phyloP scores from a whole-genome alignment of 306 rosid species.

The Cicer judaicum region DNA sequence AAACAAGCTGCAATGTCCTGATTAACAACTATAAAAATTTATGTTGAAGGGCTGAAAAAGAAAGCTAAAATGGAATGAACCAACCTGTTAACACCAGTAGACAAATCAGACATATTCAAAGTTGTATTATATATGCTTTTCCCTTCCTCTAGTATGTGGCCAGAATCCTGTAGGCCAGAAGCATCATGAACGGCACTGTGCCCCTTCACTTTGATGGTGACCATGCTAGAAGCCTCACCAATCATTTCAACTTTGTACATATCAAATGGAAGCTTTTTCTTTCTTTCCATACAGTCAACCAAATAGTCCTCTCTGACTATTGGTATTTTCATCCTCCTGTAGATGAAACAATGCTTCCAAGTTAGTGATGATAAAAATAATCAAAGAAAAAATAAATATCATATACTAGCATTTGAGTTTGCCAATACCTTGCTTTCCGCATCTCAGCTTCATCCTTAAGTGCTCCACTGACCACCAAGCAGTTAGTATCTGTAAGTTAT shows the following conservation, averaged over 20 bases:
- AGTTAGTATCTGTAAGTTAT: constrained; percentile 74
- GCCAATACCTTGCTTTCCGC: constrained; percentile 78
- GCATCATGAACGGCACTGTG: constrained; percentile 86
- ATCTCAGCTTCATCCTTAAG: constrained; percentile 70
- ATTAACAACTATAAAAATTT: constrained; percentile 18
- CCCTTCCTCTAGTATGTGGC: constrained; percentile 94
- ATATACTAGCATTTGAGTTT: constrained; percentile 38
- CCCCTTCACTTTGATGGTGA: constrained; percentile 95
- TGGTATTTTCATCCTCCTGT: constrained; percentile 89
- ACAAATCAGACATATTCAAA: constrained; percentile 87
- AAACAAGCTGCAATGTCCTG: not conserved
- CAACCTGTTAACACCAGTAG: constrained; percentile 88
- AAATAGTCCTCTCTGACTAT: constrained; percentile 89
- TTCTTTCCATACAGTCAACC: constrained; percentile 75
- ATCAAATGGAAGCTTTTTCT: constrained; percentile 81
- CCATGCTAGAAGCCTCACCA: constrained; percentile 80
- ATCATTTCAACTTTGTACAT: constrained; percentile 74
- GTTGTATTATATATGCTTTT: constrained; percentile 87
- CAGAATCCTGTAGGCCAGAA: constrained; percentile 87
- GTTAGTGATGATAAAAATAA: constrained; percentile 37
- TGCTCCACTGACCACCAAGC: constrained; percentile 81
- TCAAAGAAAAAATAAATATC: constrained; percentile 33
- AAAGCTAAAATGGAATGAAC: constrained; percentile 32
- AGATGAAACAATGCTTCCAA: constrained; percentile 38
- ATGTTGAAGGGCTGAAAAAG: constrained; percentile 36